Evolutionary conservation across 345 rosid species (phyloP).

Genomic region (Melastoma malabathricum): DNA sequence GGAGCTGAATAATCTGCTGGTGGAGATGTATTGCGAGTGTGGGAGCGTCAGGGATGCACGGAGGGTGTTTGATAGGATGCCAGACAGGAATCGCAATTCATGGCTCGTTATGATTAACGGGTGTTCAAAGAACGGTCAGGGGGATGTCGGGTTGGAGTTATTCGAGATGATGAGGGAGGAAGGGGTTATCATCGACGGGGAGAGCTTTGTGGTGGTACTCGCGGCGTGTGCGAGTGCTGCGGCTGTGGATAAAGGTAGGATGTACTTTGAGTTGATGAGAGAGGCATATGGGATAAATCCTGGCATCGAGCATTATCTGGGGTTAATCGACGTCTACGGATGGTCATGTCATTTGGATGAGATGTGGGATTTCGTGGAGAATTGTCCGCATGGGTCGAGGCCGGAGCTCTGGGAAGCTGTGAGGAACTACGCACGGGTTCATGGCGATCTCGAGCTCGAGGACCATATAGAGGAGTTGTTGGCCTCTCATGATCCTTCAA

Average conservation of each 20-base stretch:
- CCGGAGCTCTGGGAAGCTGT: slow-evolving; percentile 27
- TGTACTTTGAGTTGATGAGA: slow-evolving; percentile 28
- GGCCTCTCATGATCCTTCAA: slow-evolving; percentile 22
- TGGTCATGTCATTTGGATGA: slow-evolving; percentile 29
- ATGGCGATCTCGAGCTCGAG: slow-evolving; percentile 48
- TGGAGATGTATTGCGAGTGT: slow-evolving; percentile 20
- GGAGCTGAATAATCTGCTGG: slow-evolving; percentile 21
- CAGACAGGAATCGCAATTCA: slow-evolving; percentile 17
- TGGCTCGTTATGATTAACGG: slow-evolving; percentile 36
- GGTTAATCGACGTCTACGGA: slow-evolving; percentile 27
- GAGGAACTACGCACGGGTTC: slow-evolving; percentile 23
- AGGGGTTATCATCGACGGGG: slow-evolving; percentile 13
- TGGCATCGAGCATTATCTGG: slow-evolving; percentile 25
- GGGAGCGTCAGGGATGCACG: slow-evolving; percentile 29
- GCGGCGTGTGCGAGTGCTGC: slow-evolving; percentile 31
- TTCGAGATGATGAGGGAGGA: slow-evolving; percentile 30
- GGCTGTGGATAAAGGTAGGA: slow-evolving; percentile 21
- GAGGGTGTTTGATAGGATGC: slow-evolving; percentile 45
- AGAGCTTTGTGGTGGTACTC: slow-evolving; percentile 23
- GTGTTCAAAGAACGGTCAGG: slow-evolving; percentile 29
- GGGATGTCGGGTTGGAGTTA: slow-evolving; percentile 26
- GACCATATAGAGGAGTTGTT: slow-evolving; percentile 24
- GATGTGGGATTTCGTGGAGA: slow-evolving; percentile 37
- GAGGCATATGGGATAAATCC: slow-evolving; percentile 23
- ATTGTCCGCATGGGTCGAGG: slow-evolving; percentile 27